Conservation (phyloP, 164 flowering plant genomes). For the Pachysandra terminalis region DNA sequence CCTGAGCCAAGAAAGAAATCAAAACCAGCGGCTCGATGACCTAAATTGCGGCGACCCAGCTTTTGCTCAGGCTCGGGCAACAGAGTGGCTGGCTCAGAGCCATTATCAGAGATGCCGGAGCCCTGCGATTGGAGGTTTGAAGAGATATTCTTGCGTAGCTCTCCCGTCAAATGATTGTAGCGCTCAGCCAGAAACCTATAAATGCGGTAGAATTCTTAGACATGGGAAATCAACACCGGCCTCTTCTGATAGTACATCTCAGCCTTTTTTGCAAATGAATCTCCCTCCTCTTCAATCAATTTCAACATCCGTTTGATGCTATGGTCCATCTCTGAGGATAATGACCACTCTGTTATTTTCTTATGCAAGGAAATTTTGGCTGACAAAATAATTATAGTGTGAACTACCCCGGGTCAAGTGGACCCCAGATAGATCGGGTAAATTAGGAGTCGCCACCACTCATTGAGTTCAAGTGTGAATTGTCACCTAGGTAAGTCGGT, state of each 20-base stretch:
- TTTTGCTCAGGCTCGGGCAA: slow-evolving; percentile 42
- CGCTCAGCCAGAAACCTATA: slow-evolving; percentile 89
- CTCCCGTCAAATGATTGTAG: slow-evolving; percentile 81
- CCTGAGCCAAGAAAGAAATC: slow-evolving; percentile 69
- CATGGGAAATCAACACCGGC: slow-evolving; percentile 68
- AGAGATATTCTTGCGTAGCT: slow-evolving; percentile 56
- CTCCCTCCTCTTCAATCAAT: slow-evolving; percentile 91
- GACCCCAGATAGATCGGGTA: no score
- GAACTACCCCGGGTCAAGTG: no score
- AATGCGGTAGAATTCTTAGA: slow-evolving; percentile 83
- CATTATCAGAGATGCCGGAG: slow-evolving; percentile 51
- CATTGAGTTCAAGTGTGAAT: no score
- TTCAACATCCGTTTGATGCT: slow-evolving; percentile 75
- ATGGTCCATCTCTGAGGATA: slow-evolving; percentile 74
- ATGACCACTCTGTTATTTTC: slow-evolving; percentile 24
- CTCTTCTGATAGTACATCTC: slow-evolving; percentile 89
- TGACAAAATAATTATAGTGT: background rate
- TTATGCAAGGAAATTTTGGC: slow-evolving; percentile 5
- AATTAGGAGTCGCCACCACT: no score
- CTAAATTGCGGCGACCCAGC: slow-evolving; percentile 31
- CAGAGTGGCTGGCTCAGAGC: slow-evolving; percentile 43
- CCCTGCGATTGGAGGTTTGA: slow-evolving; percentile 66
- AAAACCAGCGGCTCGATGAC: slow-evolving; percentile 76
- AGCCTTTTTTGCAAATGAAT: slow-evolving; percentile 84
- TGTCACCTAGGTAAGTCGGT: no score